Evolutionary conservation across 805 yeast species (phyloP), one percentile per base, ranked within the genome.

Genomic region (Wickerhamia fluorescens): DNA sequence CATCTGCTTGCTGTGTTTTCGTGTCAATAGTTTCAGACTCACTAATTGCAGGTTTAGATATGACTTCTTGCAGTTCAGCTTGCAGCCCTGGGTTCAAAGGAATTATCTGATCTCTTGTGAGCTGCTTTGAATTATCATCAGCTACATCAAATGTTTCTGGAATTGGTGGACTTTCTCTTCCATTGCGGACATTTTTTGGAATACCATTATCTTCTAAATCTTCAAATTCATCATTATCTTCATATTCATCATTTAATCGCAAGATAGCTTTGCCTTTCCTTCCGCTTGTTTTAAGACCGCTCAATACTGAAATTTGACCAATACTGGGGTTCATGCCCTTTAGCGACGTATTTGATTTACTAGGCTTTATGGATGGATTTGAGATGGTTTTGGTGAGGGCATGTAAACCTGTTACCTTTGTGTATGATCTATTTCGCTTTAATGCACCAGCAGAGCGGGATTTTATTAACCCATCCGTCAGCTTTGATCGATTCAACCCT

Each of bases 241-340:
- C 15, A 14, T 29, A 34, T 31, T 59, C 65, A 23, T 61, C 68
- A 31, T 63, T 62, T 29, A 63, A 45, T 16, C 44, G 43, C 35
- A 63, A 41, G 5, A 63, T 62, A 7, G 67, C 70, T 27, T 48
- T 50, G 3, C 61, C 68, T 27, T 59, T 56, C 23, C 47, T 49
- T 5, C 55, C 41, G 34, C 64, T 58, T 7, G 62, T 42, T 34
- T 57, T 61, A 33, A 63, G 44, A 3, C 68, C 67, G 18, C 41
- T 37, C 13, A 35, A 23, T n/a, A n/a, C n/a, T n/a, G n/a, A n/a
- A n/a, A n/a, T n/a, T 12, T 29, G 41, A 4, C 27, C 40, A 17
- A 37, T 25, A 16, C 30, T 19, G 3, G 38, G 29, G 14, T 23
- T 29, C 37, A 48, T 30, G 8, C 55, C 61, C 42, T 59, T 60